Evolutionary conservation across 23 red algal species (phyloP), one percentile per base, ranked within the genome.

Genomic region (Cyanidiococcus yangmingshanensis): DNA sequence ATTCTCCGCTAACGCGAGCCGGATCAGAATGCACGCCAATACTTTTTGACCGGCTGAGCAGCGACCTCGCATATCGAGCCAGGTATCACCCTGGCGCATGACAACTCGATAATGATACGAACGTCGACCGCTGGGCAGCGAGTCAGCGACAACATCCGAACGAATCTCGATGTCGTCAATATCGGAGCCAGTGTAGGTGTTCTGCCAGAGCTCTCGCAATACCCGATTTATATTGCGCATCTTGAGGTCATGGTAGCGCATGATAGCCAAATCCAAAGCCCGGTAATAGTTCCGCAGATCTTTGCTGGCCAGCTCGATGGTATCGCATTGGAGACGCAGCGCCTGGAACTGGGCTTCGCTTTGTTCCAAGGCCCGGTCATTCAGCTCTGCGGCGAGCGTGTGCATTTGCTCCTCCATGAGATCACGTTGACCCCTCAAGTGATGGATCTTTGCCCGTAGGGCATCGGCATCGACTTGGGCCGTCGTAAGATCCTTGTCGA

Each of bases 41-140:
- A 98, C 89, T 40, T 98, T 98, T 35, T 98, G 94, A n/a, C 94
- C 94, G 1, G 94, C 94, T 37, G 88, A 91, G 68, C 94, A 98
- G 36, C 94, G 84, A 16, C 94, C 94, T 16, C 94, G 80, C 94
- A 98, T 98, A 41, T 98, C 94, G 39, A 98, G 57, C 37, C 59
- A 76, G 1, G 94, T 88, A 58, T 98, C 88, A 39, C 94, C 88
- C 58, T 75, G 83, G 50, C 84, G 79, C 94, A 98, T 98, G 45
- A 89, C 76, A n/a, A 98, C 94, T 29, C 94, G 84, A 57, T 98
- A 98, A 37, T 91, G 87, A 74, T 91, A 91, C 58, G 58, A 89
- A 15, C 94, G 85, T 25, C 76, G 82, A 0, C 58, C 63, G 12
- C 57, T 76, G 3, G 37, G 75, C 1, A 34, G 50, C 36, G 68